phyloP scores from a whole-genome alignment of 164 flowering plant species.

The Dillenia suffruticosa region DNA sequence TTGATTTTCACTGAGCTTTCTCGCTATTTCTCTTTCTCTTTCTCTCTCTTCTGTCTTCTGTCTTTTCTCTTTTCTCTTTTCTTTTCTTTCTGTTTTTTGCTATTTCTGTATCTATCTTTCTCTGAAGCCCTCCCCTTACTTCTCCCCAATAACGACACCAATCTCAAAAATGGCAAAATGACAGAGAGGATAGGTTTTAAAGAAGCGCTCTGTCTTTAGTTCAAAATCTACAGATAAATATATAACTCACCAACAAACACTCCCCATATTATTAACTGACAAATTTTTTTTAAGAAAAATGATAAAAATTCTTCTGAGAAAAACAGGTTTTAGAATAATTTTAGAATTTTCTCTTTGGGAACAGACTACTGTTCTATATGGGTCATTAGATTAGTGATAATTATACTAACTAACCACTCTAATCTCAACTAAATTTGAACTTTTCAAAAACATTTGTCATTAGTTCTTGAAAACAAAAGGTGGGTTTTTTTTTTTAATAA shows the following conservation, averaged over 20 bases:
- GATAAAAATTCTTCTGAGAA: too few relatives aligned
- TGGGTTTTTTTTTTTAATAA: not conserved
- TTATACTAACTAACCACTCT: not conserved
- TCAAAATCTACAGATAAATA: constrained; percentile 32
- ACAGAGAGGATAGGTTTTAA: constrained; percentile 30
- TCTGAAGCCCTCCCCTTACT: constrained; percentile 11
- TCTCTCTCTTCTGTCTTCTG: constrained; percentile 1
- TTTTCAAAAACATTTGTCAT: not conserved
- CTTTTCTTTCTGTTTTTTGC: not conserved
- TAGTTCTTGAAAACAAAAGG: not conserved
- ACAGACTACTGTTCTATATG: too few relatives aligned
- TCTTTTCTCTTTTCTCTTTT: not conserved
- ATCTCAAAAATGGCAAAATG: constrained; percentile 24
- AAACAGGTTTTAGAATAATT: too few relatives aligned
- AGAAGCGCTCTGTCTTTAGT: constrained; percentile 36
- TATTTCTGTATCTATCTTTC: constrained; percentile 3
- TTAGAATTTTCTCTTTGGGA: too few relatives aligned
- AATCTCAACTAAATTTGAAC: not conserved
- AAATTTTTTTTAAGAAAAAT: not conserved
- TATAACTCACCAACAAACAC: not conserved
- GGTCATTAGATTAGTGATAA: too few relatives aligned
- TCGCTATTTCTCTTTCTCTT: constrained; percentile 2
- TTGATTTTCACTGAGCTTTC: constrained; percentile 3
- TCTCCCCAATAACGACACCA: constrained; percentile 24
- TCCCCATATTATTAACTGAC: not conserved